Base-by-base conservation (phyloP, 768 basidiomycete species). In the Rhodotorula sphaerocarpa region DNA sequence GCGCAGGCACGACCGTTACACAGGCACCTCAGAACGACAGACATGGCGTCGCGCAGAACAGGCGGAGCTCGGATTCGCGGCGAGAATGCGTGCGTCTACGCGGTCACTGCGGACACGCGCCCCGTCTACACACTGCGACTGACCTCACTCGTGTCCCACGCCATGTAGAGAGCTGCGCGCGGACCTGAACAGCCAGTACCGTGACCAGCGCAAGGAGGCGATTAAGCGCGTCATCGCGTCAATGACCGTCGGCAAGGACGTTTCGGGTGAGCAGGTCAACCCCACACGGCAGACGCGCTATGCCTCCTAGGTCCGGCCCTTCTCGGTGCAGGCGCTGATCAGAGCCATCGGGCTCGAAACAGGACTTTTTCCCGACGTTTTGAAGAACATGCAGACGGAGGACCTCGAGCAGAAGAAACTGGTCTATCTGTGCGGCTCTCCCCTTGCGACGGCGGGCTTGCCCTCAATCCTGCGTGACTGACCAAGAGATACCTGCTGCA, bases 401-500 rank as follows among this genome's bases (percentile, higher is more conserved):
- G 93, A 97, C 75, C 82, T 99, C 57, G 95, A 99, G 76, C 95
- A 97, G 79, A 99, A 97, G 83, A 97, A 99, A 77, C 86, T 99
- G 39, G 95, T 97, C n/a, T 71, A 67, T 46, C 60, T 66, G 36
- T 67, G 42, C 45, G 41, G 36, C 11, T 9, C 46, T 28, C 30
- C 45, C 25, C 25, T 20, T n/a, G n/a, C n/a, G n/a, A n/a, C n/a
- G n/a, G n/a, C n/a, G n/a, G n/a, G n/a, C n/a, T n/a, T n/a, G 36
- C 53, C 16, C 25, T 39, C 23, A n/a, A n/a, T n/a, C n/a, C n/a
- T n/a, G n/a, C n/a, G n/a, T n/a, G n/a, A n/a, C n/a, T n/a, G n/a
- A n/a, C n/a, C n/a, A n/a, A n/a, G n/a, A n/a, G n/a, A n/a, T n/a
- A n/a, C n/a, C n/a, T n/a, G n/a, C n/a, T n/a, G n/a, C 95, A 57